Evolutionary conservation across 345 rosid genomes (phyloP).

Genomic region (Dimocarpus longan): DNA sequence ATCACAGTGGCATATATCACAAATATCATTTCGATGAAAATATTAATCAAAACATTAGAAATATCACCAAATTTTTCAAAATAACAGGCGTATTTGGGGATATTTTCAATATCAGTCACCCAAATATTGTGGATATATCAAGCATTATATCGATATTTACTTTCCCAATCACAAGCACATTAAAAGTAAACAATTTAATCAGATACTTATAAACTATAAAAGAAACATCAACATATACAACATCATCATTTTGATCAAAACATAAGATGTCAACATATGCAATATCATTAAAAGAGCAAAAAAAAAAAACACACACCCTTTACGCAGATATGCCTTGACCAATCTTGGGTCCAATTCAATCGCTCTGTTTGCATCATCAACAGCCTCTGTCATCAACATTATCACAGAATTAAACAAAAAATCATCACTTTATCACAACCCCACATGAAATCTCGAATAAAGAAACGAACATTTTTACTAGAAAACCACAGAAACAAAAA

Average conservation of each 20-base stretch:
- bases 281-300: background rate
- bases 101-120: too few species aligned
- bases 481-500: background rate
- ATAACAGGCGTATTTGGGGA: too few species aligned
- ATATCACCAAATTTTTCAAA: too few species aligned
- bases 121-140: too few species aligned
- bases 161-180: background rate
- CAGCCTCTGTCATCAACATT: conserved; percentile 58
- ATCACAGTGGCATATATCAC: background rate
- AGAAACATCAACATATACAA: background rate
- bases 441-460: background rate
- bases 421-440: background rate
- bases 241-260: too few species aligned
- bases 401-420: conserved; percentile 1
- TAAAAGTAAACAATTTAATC: background rate
- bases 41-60: too few species aligned
- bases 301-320: conserved; percentile 50
- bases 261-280: too few species aligned
- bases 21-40: background rate
- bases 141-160: too few species aligned
- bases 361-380: conserved; percentile 74
- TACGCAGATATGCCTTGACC: conserved; percentile 70
- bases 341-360: conserved; percentile 59
- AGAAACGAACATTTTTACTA: background rate
- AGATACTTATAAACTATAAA: too few species aligned